Base-by-base conservation (phyloP, 2,329 filamentous ascomycete species). In the Hortaea werneckii region DNA sequence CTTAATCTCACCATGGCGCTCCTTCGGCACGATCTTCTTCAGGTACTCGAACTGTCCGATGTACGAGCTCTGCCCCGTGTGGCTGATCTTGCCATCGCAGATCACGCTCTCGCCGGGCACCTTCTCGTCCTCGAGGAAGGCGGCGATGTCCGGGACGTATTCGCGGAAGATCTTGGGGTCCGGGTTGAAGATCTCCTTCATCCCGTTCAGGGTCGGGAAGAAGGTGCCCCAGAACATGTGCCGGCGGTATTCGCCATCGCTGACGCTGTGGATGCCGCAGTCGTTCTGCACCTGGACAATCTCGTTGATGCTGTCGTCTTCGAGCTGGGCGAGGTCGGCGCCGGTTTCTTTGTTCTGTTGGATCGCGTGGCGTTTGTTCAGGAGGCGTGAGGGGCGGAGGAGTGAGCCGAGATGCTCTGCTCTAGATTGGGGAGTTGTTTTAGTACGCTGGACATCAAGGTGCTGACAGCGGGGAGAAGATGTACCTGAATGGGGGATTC, bases 371-470 rank as follows among this genome's bases (percentile, higher is more conserved):
- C 82, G 72, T 45, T 76, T 76, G 39, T 77, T 67, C 9, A 84
- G 68, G 8, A 86, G 74, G 42, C 74, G 67, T 41, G 78, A 64
- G 1, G 82, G 81, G 29, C 83, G 79, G 41, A 85, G 75, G 37
- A 86, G 70, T 10, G 82, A 85, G 46, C 83, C 83, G 47, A 85
- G 72, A 54, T 86, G 83, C 66, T 87, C 83, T 32, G 47, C 45
- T 35, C 41, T 49, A n/a, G 32, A 35, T 9, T 20, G 20, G 20
- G 20, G 20, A 42, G 28, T 35, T 42, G 9, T 13, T 32, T 20
- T 20, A 20, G 20, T 20, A 20, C 4, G 20, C 20, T 20, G 20
- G 20, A 20, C 20, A 20, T 20, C 20, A 20, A 20, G 20, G 20
- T 20, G 20, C 20, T 20, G 20, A 20, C 20, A 20, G 20, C 20